phyloP scores from a whole-genome alignment of 2,329 filamentous ascomycete species.

The Pestalotiopsis sp. region DNA sequence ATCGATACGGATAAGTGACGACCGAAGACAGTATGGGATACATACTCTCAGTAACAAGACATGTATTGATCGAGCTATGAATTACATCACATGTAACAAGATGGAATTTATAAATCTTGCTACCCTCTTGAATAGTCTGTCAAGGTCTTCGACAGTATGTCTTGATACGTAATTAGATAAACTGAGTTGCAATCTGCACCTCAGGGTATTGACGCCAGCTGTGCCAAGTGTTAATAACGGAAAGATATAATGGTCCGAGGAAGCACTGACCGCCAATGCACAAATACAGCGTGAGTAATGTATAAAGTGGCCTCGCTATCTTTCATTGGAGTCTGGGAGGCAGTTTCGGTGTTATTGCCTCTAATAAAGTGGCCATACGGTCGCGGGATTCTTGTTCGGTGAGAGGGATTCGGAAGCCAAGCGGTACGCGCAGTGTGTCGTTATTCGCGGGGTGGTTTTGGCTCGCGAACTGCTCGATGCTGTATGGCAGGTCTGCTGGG shows the following conservation, averaged over 20 bases:
- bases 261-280: not conserved
- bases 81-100: too few species aligned
- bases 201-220: not conserved
- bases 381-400: not conserved
- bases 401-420: not conserved
- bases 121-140: too few species aligned
- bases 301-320: not conserved
- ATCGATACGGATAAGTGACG: not conserved
- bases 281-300: too few species aligned
- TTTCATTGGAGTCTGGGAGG: not conserved
- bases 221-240: not conserved
- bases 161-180: not conserved
- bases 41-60: not conserved
- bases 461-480: not conserved
- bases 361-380: not conserved
- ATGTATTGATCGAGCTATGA: not conserved
- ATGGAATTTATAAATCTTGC: too few species aligned
- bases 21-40: not conserved
- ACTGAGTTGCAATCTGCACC: not conserved
- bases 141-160: not conserved
- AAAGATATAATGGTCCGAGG: not conserved
- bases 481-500: conserved; percentile 3
- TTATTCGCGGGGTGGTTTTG: not conserved
- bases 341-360: not conserved
- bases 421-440: not conserved